A percentile compares a stretch with the other conserved stretches of the same genome.
phyloP scores from a whole-genome alignment of 148 eudicot species.

The Camellia granthamiana region DNA sequence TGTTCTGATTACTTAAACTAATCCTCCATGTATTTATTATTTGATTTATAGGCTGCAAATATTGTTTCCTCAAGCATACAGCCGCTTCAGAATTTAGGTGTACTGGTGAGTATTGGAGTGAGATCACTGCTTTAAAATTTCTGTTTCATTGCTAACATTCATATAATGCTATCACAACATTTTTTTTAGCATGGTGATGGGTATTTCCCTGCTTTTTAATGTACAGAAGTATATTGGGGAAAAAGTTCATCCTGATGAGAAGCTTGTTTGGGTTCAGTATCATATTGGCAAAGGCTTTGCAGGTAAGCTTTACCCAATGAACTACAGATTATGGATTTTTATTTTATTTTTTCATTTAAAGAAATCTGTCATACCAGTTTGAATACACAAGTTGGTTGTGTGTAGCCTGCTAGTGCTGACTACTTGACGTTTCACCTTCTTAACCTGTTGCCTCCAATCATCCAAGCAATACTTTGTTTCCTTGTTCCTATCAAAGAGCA shows the following conservation, averaged over 20 bases:
- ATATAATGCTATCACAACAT: not conserved
- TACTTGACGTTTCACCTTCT: not conserved
- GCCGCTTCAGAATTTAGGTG: slow-evolving; percentile 63
- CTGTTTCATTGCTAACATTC: slow-evolving; percentile 7
- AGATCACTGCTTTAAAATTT: slow-evolving; percentile 12
- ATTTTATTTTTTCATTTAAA: not conserved
- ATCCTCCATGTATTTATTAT: not conserved
- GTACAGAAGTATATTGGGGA: slow-evolving; percentile 61
- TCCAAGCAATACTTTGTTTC: too few relatives aligned
- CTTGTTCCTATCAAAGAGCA: not conserved
- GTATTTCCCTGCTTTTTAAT: slow-evolving; percentile 4
- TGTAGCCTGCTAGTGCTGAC: not conserved
- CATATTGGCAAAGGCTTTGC: slow-evolving; percentile 65
- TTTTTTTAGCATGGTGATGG: not conserved
- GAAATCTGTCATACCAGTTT: not conserved
- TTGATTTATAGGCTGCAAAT: slow-evolving; percentile 64
- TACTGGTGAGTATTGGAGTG: slow-evolving; percentile 49
- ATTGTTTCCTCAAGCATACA: slow-evolving; percentile 81
- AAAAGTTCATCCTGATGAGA: slow-evolving; percentile 55
- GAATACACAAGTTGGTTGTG: not conserved
- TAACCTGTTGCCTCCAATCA: not conserved
- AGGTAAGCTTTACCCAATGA: slow-evolving; percentile 33
- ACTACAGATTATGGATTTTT: not conserved
- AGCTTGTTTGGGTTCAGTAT: slow-evolving; percentile 48
- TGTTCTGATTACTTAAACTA: not conserved